phyloP scores from a whole-genome alignment of 441 rosid species.

The Melastoma candidum region DNA sequence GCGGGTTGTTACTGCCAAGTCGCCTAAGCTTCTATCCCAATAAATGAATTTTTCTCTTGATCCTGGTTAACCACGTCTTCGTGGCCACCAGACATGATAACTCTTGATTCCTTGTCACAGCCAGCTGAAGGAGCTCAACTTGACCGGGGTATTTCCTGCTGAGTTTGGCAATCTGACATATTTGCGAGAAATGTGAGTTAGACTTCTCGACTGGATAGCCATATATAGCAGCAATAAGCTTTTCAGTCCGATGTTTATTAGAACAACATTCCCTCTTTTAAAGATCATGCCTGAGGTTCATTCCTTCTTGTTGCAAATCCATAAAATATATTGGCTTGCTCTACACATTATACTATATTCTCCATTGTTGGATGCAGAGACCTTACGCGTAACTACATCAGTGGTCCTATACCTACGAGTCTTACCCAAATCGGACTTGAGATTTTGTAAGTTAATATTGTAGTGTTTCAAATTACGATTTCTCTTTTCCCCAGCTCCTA shows the following conservation, averaged over 20 bases:
- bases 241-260: no score
- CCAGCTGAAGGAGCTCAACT: slow-evolving; percentile 34
- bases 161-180: slow-evolving; percentile 53
- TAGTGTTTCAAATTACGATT: no score
- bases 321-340: no score
- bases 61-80: neutral
- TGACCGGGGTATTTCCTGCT: slow-evolving; percentile 50
- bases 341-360: no score
- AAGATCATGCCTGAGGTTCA: no score
- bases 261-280: no score
- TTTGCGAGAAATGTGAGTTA: slow-evolving; percentile 46
- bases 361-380: no score
- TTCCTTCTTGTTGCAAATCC: no score
- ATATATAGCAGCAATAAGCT: no score
- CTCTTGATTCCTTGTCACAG: slow-evolving; percentile 21
- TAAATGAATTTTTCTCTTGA: neutral
- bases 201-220: neutral
- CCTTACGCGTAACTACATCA: no score
- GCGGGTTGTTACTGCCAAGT: neutral
- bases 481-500: no score
- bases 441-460: slow-evolving; percentile 30
- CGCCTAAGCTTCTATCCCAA: neutral
- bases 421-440: slow-evolving; percentile 44
- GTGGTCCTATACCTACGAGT: slow-evolving; percentile 61
- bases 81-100: no score